Evolutionary conservation across 129 eudicot species (phyloP).

Genomic region (Saussurea involucrata): DNA sequence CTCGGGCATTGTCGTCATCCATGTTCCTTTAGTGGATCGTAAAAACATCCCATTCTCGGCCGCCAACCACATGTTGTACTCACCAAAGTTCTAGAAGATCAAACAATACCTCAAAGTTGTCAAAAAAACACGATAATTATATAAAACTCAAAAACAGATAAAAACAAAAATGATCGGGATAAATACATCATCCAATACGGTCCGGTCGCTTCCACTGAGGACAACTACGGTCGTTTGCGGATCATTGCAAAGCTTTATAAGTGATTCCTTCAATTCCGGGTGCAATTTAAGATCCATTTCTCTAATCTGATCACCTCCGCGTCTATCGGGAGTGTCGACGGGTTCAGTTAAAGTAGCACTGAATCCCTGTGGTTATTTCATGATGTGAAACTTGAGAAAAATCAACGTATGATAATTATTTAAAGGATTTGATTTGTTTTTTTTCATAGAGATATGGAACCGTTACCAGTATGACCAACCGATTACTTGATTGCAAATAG

Average conservation of each 20-base stretch:
- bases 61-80: constrained; percentile 91
- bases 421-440: neutral
- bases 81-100: constrained; percentile 62
- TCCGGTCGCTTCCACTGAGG: constrained; percentile 87
- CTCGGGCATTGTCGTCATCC: constrained; percentile 99
- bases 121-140: neutral
- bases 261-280: constrained; percentile 69
- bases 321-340: constrained; percentile 74
- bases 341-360: constrained; percentile 86
- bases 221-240: constrained; percentile 82
- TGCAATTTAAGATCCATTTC: constrained; percentile 95
- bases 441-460: neutral
- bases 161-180: neutral
- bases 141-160: neutral
- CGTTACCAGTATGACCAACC: constrained; percentile 83
- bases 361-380: constrained; percentile 64
- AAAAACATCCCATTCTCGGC: constrained; percentile 98
- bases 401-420: neutral
- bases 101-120: constrained; percentile 12
- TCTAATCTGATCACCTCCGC: constrained; percentile 93
- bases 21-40: constrained; percentile 71
- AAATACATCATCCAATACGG: constrained; percentile 69
- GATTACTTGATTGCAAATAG: constrained; percentile 69
- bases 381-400: neutral
- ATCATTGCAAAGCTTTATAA: constrained; percentile 59